A percentile compares a stretch with the other conserved stretches of the same genome.
These are phyloP conservation scores for Mycosphaerelloides madeirae DNA, from an alignment of 2,329 filamentous ascomycete genomes.

Conservation along the genomic window DNA sequence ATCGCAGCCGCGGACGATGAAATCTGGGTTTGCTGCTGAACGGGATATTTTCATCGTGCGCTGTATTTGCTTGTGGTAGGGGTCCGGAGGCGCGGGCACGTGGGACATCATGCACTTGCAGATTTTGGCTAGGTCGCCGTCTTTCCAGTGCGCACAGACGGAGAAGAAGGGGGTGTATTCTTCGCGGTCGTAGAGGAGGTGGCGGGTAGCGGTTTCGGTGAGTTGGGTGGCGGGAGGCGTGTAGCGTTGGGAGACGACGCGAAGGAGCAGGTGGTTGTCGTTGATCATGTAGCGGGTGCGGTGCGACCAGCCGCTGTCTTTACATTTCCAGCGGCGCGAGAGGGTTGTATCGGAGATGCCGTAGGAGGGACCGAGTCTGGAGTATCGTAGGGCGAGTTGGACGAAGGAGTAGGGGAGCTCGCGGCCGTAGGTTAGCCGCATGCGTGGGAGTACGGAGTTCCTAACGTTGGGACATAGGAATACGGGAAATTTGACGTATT, in stretches of 20 bases:
- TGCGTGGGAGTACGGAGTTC: constrained; percentile 49
- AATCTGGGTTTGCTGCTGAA: constrained; percentile 35
- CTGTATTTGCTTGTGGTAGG: constrained; percentile 40
- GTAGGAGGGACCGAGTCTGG: constrained; percentile 44
- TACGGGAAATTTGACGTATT: constrained; percentile 52
- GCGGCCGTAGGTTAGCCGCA: constrained; percentile 51
- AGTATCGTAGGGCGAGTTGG: constrained; percentile 51
- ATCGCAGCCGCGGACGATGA: constrained; percentile 50
- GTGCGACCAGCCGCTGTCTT: constrained; percentile 50
- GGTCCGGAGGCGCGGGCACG: constrained; percentile 46
- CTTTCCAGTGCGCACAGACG: constrained; percentile 58
- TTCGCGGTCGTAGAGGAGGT: constrained; percentile 55
- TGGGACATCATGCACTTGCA: constrained; percentile 59
- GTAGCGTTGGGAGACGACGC: constrained; percentile 53
- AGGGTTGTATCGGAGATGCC: constrained; percentile 48
- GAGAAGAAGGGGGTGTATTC: constrained; percentile 61
- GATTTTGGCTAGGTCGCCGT: constrained; percentile 55
- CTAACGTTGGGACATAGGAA: constrained; percentile 53
- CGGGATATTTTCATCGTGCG: constrained; percentile 35
- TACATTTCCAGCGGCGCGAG: constrained; percentile 51
- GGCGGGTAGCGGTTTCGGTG: constrained; percentile 48
- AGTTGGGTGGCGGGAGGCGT: constrained; percentile 45
- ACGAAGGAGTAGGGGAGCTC: constrained; percentile 56
- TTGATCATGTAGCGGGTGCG: constrained; percentile 52
- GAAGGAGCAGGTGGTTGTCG: constrained; percentile 51